Conservation (phyloP, 345 rosid species). For the Eucalyptus rudis region DNA sequence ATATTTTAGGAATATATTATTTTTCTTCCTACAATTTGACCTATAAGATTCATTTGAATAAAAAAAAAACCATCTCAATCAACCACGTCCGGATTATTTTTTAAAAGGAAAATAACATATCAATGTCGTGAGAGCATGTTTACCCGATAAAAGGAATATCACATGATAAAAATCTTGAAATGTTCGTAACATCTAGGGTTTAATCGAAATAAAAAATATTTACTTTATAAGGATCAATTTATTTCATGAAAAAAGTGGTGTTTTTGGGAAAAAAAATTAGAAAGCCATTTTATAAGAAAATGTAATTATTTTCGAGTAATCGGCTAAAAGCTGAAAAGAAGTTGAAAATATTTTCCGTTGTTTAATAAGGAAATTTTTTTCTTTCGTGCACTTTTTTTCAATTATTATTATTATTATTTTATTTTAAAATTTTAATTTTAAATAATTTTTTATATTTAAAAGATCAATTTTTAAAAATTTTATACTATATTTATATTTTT, state of each 20-base stretch:
- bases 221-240: background rate
- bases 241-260: fast-evolving
- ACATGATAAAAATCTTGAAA: background rate
- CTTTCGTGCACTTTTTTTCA: too few relatives aligned
- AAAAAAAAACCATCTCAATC: background rate
- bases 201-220: background rate
- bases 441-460: fast-evolving
- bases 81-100: background rate
- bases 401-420: too few relatives aligned
- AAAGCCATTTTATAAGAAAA: too few relatives aligned
- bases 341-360: fast-evolving
- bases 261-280: too few relatives aligned
- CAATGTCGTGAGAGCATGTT: background rate
- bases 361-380: too few relatives aligned
- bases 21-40: background rate
- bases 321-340: fast-evolving
- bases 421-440: too few relatives aligned
- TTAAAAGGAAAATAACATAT: background rate
- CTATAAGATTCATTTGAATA: background rate
- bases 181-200: background rate
- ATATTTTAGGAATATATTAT: background rate
- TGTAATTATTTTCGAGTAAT: too few relatives aligned
- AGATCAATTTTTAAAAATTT: too few relatives aligned
- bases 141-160: background rate
- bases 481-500: too few relatives aligned